Conservation (phyloP, 2,329 filamentous ascomycete genomes). For the Dactylellina sp. region DNA sequence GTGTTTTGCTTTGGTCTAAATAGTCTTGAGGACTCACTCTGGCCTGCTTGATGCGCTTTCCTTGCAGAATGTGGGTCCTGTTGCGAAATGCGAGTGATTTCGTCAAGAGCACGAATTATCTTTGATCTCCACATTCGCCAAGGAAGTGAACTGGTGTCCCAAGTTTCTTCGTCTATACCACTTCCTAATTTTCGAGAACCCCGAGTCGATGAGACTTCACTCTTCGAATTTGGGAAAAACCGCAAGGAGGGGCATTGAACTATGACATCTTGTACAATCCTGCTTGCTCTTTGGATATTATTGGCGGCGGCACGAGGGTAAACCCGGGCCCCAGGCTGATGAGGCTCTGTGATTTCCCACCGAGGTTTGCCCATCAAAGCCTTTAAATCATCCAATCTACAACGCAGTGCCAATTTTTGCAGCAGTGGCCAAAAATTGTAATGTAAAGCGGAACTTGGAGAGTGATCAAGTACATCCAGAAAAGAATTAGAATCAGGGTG, state of each 20-base stretch:
- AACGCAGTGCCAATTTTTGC: slow-evolving; percentile 52
- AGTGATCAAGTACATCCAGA: slow-evolving; percentile 34
- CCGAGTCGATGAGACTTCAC: slow-evolving; percentile 2
- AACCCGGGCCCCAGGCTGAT: slow-evolving; percentile 20
- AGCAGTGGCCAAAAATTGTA: slow-evolving; percentile 50
- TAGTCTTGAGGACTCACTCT: slow-evolving; percentile 20
- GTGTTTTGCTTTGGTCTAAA: slow-evolving; percentile 30
- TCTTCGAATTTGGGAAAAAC: slow-evolving; percentile 41
- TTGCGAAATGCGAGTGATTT: slow-evolving; percentile 50
- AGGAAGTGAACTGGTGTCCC: slow-evolving; percentile 49
- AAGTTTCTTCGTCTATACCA: slow-evolving; percentile 29
- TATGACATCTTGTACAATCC: slow-evolving; percentile 37
- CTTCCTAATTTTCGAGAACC: slow-evolving; percentile 4
- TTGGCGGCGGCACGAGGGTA: slow-evolving; percentile 16
- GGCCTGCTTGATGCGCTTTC: slow-evolving; percentile 4
- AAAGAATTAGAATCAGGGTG: slow-evolving; percentile 25
- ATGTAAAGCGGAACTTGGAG: slow-evolving; percentile 36
- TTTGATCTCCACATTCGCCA: slow-evolving; percentile 56
- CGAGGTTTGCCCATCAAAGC: slow-evolving; percentile 26
- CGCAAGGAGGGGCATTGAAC: slow-evolving; percentile 38
- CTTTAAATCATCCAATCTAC: slow-evolving; percentile 39
- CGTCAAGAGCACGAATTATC: slow-evolving; percentile 43
- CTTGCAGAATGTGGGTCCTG: slow-evolving; percentile 22
- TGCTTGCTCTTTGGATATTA: slow-evolving; percentile 39
- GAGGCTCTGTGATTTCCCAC: slow-evolving; percentile 36